phyloP scores from a whole-genome alignment of 2,329 filamentous ascomycete species.

The Sporothrix globosa region DNA sequence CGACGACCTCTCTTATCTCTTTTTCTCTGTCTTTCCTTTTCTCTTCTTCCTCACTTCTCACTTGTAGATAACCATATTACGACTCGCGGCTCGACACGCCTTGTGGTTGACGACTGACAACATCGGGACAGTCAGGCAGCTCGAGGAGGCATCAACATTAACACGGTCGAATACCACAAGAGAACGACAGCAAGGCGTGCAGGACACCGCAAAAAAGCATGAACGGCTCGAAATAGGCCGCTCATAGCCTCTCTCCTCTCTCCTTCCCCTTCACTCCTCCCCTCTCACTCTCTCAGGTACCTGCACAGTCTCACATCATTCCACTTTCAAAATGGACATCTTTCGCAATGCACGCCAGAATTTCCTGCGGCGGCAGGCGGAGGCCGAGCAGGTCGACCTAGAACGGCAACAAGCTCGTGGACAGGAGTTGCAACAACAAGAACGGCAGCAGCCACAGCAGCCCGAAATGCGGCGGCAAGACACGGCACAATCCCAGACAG shows the following conservation, averaged over 20 bases:
- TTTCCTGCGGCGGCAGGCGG: constrained; percentile 34
- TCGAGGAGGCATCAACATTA: background rate
- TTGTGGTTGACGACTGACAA: background rate
- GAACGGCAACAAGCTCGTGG: constrained; percentile 36
- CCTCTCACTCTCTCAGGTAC: background rate
- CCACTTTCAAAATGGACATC: constrained; percentile 32
- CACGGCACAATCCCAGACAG: background rate
- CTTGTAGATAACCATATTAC: background rate
- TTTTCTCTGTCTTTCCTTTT: background rate
- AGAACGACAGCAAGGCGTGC: background rate
- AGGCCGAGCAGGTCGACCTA: constrained; percentile 37
- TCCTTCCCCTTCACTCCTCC: too few relatives aligned
- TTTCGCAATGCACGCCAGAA: constrained; percentile 36
- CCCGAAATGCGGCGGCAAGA: constrained; percentile 40
- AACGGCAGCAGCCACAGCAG: background rate
- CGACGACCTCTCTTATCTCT: background rate
- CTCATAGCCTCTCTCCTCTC: background rate
- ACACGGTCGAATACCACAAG: background rate
- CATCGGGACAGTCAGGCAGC: background rate
- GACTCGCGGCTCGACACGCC: background rate
- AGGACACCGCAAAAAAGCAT: constrained; percentile 24
- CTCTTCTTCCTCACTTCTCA: background rate
- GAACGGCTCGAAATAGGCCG: background rate
- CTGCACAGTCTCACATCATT: too few relatives aligned
- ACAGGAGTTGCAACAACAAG: constrained; percentile 17